Evolutionary conservation across 75 land plant genomes (phyloP).

Genomic region (Larix kaempferi): DNA sequence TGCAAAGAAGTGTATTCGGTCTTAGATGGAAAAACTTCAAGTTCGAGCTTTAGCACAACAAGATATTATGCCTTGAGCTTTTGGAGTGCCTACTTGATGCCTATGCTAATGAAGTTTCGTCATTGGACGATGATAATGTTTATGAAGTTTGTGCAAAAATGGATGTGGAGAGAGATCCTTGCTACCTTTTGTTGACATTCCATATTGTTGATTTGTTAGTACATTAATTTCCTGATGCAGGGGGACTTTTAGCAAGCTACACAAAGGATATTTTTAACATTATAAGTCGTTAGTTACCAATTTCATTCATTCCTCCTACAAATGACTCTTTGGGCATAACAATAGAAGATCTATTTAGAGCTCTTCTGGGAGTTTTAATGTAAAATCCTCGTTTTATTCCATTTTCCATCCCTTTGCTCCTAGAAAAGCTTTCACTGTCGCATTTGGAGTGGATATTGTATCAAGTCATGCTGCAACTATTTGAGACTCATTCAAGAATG

Average conservation of each 20-base stretch:
- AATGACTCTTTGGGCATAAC: too few relatives aligned
- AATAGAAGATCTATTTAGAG: too few relatives aligned
- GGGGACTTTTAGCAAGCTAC: slow-evolving; percentile 39
- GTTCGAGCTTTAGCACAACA: slow-evolving; percentile 65
- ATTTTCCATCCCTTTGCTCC: slow-evolving; percentile 74
- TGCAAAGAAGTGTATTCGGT: slow-evolving; percentile 50
- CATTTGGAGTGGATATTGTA: slow-evolving; percentile 63
- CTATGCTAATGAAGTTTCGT: slow-evolving; percentile 36
- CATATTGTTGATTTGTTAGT: slow-evolving; percentile 48
- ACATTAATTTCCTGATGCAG: slow-evolving; percentile 54
- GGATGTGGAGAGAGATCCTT: slow-evolving; percentile 88
- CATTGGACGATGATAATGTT: slow-evolving; percentile 56
- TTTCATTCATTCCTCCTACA: too few relatives aligned
- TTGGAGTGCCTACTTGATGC: slow-evolving; percentile 50
- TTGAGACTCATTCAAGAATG: slow-evolving; percentile 64
- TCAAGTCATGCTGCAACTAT: slow-evolving; percentile 49
- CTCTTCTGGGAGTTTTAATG: slow-evolving; percentile 42
- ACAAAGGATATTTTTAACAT: too few relatives aligned
- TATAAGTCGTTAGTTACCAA: too few relatives aligned
- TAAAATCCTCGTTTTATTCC: slow-evolving; percentile 71
- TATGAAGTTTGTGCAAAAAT: slow-evolving; percentile 67
- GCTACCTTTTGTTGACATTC: slow-evolving; percentile 70
- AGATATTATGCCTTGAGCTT: slow-evolving; percentile 86
- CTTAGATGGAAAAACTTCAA: slow-evolving; percentile 49
- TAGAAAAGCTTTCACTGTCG: slow-evolving; percentile 58